Evolutionary conservation across 805 yeast genomes (phyloP), one percentile per base, ranked within the genome.

Genomic region (Saccharomycopsis fermentans): DNA sequence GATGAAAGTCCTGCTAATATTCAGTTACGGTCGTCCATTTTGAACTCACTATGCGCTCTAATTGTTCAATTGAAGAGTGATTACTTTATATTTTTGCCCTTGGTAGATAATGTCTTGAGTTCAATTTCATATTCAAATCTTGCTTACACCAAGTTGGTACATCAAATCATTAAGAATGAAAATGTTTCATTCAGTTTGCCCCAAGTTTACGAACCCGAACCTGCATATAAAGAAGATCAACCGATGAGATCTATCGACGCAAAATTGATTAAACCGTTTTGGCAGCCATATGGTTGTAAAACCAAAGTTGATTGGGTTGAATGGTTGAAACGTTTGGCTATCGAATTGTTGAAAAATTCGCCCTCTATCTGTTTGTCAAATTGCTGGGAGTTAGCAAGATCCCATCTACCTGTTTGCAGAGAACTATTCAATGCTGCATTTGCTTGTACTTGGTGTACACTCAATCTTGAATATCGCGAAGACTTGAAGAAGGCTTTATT

Each of bases 261-360:
- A 53, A 79, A 75, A 43, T 79, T 81, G 0, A 74, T 94, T 65
- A 85, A 88, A 65, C 81, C 82, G 51, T 89, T 91, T 1, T 94
- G 99, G 98, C 96, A 90, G 64, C 86, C 96, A 29, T 81, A 87
- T 26, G 92, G 89, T 64, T 81, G 92, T 63, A 80, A 95, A 56
- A 89, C 97, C 0, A 84, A 84, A 65, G 98, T 91, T 65, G 99
- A 94, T 64, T 94, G 99, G 99, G 92, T 87, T 65, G 98, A 94
- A 67, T 94, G 99, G 99, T 83, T 90, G 63, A 81, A 96, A 60
- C 77, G 94, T 59, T 75, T 94, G 54, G 84, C 94, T 64, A 86
- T 90, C 56, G 97, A 90, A 67, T 70, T 94, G 36, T 73, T 94
- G 63, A 89, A 87, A 65, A 96, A 91, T 68, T 88, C 96, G 37